Percentiles rank a stretch among this genome's conserved stretches.
phyloP scores from a whole-genome alignment of 148 eudicot species.

The Selenicereus undatus region DNA sequence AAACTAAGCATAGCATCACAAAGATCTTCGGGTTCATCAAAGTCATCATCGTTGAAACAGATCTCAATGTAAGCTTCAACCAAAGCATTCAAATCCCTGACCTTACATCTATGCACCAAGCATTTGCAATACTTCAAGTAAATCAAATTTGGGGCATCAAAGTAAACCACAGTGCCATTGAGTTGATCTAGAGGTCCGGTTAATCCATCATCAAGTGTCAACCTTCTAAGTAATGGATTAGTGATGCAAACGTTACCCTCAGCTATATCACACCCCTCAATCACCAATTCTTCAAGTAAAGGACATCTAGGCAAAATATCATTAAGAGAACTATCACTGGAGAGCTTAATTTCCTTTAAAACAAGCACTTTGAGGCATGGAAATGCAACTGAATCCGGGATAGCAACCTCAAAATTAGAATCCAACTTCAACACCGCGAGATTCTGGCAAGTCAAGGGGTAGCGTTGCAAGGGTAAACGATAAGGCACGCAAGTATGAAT shows the following conservation, averaged over 20 bases:
- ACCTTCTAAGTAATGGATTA: constrained; percentile 16
- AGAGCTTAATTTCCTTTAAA: constrained; percentile 5
- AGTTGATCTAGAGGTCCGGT: constrained; percentile 9
- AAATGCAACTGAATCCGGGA: constrained; percentile 11
- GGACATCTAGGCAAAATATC: constrained; percentile 13
- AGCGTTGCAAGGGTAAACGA: neutral
- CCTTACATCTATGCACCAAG: neutral
- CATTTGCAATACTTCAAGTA: constrained; percentile 11
- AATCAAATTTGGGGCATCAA: constrained; percentile 16
- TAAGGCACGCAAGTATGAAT: neutral
- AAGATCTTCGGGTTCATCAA: constrained; percentile 14
- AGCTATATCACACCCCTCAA: constrained; percentile 13
- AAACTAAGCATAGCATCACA: constrained; percentile 10
- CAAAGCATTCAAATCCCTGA: constrained; percentile 13
- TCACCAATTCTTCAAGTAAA: constrained; percentile 24
- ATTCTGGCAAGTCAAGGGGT: constrained; percentile 12
- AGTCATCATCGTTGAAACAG: constrained; percentile 16
- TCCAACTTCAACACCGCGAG: constrained; percentile 24
- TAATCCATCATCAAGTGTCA: constrained; percentile 6
- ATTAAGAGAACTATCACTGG: neutral
- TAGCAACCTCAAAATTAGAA: neutral
- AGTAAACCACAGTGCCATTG: neutral
- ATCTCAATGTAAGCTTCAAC: constrained; percentile 4
- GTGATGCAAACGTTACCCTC: constrained; percentile 9
- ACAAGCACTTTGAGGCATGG: constrained; percentile 20